phyloP scores from a whole-genome alignment of 305 asterid genomes.

The Stenogyne calaminthoides region DNA sequence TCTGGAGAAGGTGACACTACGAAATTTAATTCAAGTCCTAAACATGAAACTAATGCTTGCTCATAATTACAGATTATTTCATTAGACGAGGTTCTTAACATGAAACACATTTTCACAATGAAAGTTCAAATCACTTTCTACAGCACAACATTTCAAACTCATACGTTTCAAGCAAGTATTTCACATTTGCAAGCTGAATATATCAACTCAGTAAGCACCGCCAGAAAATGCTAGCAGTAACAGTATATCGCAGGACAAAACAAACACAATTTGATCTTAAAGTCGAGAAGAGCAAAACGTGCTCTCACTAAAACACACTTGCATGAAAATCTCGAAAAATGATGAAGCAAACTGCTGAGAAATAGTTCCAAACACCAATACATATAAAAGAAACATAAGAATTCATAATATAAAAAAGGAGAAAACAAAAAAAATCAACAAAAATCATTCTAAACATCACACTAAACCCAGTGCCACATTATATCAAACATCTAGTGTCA shows the following conservation, averaged over 20 bases:
- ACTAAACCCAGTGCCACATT: slow-evolving; percentile 24
- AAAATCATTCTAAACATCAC: not conserved
- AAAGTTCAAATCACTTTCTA: slow-evolving; percentile 9
- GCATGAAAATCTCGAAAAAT: not conserved
- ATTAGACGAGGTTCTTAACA: not conserved
- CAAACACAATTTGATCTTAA: not conserved
- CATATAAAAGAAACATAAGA: not conserved
- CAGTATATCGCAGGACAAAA: not conserved
- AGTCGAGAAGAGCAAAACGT: not conserved
- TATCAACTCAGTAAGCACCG: not conserved
- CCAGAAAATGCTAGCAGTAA: not conserved
- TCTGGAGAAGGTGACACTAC: not conserved
- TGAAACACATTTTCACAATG: not conserved
- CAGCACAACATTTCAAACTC: slow-evolving; percentile 1
- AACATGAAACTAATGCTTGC: not conserved
- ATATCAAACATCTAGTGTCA: slow-evolving; percentile 21
- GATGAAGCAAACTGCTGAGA: not conserved
- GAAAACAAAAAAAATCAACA: not conserved
- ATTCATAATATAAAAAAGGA: not conserved
- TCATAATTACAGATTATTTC: not conserved
- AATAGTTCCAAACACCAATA: slow-evolving; percentile 5
- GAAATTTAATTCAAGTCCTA: slow-evolving; percentile 6
- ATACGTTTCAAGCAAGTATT: not conserved
- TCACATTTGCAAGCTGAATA: not conserved
- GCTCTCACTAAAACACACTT: not conserved